Evolutionary conservation across 2,329 filamentous ascomycete species (phyloP).

Genomic region (Gliomastix tumulicola): DNA sequence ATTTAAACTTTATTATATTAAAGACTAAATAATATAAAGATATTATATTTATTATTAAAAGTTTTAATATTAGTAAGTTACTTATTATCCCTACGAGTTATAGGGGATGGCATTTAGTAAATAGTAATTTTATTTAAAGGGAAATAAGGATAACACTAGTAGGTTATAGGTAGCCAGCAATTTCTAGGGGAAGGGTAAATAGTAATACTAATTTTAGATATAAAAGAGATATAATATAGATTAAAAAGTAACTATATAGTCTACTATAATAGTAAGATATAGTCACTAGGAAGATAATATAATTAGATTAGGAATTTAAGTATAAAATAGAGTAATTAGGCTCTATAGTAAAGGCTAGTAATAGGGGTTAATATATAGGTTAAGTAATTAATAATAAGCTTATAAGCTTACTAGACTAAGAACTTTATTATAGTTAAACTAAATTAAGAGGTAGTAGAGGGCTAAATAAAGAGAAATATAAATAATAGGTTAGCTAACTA

Average conservation of each 20-base stretch:
- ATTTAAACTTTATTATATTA: background rate
- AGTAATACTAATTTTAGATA: background rate
- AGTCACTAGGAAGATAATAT: background rate
- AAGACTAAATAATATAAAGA: no score
- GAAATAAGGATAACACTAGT: background rate
- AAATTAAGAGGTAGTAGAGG: no score
- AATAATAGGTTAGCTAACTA: background rate
- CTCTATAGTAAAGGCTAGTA: background rate
- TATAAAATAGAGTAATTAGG: background rate
- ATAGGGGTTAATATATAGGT: background rate
- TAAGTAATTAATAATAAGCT: background rate
- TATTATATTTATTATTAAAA: no score
- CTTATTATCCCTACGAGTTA: no score
- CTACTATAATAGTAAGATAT: background rate
- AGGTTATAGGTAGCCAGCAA: background rate
- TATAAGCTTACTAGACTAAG: background rate
- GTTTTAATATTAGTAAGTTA: no score
- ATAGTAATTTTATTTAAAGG: no score
- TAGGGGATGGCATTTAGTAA: no score
- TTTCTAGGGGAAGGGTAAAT: background rate
- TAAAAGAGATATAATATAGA: background rate
- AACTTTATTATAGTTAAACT: background rate
- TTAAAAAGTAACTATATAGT: background rate
- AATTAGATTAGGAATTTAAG: background rate
- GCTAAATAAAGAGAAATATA: no score